phyloP scores from a whole-genome alignment of 441 rosid species.

The Bocquillonia castaneifolia region DNA sequence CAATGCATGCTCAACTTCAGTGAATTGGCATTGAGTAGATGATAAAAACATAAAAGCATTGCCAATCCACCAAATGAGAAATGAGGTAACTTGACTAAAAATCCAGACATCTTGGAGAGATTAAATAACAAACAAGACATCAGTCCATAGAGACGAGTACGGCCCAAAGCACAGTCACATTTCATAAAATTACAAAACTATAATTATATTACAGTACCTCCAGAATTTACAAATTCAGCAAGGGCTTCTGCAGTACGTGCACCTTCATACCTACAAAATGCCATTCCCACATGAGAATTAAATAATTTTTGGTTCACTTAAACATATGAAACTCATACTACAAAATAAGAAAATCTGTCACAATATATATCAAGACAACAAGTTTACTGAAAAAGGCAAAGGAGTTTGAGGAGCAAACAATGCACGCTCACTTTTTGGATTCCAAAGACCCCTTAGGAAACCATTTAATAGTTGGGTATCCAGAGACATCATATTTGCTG shows the following conservation, averaged over 20 bases:
- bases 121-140: background rate
- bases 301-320: too few relatives aligned
- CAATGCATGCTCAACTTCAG: background rate
- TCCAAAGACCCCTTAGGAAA: constrained; percentile 87
- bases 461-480: constrained; percentile 91
- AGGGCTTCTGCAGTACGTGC: constrained; percentile 78
- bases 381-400: too few relatives aligned
- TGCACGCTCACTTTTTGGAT: constrained; percentile 68
- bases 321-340: too few relatives aligned
- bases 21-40: background rate
- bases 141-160: background rate
- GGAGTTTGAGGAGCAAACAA: too few relatives aligned
- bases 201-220: constrained; percentile 62
- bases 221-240: constrained; percentile 76
- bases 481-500: constrained; percentile 75
- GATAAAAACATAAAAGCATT: background rate
- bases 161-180: background rate
- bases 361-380: too few relatives aligned
- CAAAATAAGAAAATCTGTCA: too few relatives aligned
- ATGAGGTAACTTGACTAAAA: background rate
- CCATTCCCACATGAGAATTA: background rate
- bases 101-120: background rate
- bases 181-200: background rate
- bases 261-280: constrained; percentile 66
- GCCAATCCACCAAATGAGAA: background rate